Evolutionary conservation across 2,329 filamentous ascomycete species (phyloP), one percentile per base, ranked within the genome.

Genomic region (Fusarium compactum): DNA sequence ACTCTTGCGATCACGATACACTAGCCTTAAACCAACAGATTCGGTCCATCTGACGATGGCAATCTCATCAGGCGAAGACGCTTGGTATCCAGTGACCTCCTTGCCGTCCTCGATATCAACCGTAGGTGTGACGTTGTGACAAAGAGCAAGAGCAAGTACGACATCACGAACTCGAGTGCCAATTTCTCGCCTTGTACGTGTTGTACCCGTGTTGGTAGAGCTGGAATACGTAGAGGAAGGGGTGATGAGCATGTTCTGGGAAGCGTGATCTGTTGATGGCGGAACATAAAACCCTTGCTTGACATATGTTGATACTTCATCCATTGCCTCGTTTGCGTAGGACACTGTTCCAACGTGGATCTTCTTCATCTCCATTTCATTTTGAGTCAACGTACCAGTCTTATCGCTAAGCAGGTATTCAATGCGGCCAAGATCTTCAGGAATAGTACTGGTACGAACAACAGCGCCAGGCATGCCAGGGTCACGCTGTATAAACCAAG

Each of bases 321-420:
- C 96, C 96, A 99, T 99, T 12, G 96, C 95, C 78, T 99, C 96
- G 74, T 97, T 97, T 34, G 95, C 96, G 76, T 99, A 99, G 2
- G 95, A 98, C 2, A 98, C 96, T 12, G 96, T 99, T 12, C 97
- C 96, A 56, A 99, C 93, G 76, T 99, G 97, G 8, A 99, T 95
- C 81, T 99, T 99, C 78, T 97, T 97, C 87, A 99, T 91, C 77
- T 98, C 95, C 95, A 98, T 98, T 76, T 97, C 94, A 76, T 99
- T 99, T 74, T 98, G 94, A 1, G 96, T 99, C 64, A 99, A 81
- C 3, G 96, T 99, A n/a, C 96, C 96, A 1, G 96, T 99, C 81
- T 99, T 99, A 80, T 99, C 96, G 69, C 94, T 98, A 30, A 99
- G 85, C 4, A 99, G 85, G 78, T 99, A 99, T 80, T 99, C 96